Percentiles rank a stretch among this genome's conserved stretches.
phyloP scores from a whole-genome alignment of 495 filamentous ascomycete genomes.

The Xylaria curta region DNA sequence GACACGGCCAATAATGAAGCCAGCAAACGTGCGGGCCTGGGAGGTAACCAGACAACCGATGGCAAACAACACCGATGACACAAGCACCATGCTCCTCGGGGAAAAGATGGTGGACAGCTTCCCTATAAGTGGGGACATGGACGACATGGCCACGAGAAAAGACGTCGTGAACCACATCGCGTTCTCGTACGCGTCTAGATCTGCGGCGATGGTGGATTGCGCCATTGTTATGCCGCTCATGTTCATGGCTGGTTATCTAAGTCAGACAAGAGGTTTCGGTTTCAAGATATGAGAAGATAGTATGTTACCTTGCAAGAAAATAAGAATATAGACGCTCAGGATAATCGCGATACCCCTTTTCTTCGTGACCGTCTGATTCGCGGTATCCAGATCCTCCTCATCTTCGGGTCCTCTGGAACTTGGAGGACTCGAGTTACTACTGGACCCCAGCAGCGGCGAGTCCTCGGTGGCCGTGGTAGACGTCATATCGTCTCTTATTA shows the following conservation, averaged over 20 bases:
- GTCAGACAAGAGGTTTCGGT: neutral
- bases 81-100: constrained; percentile 64
- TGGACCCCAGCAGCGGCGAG: constrained; percentile 47
- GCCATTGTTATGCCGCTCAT: constrained; percentile 78
- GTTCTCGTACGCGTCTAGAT: constrained; percentile 72
- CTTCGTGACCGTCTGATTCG: constrained; percentile 39
- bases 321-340: constrained; percentile 51
- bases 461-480: constrained; percentile 35
- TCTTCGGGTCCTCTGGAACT: neutral
- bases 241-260: constrained; percentile 61
- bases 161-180: constrained; percentile 79
- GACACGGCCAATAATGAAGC: constrained; percentile 71
- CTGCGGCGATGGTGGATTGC: constrained; percentile 72
- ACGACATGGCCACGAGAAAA: constrained; percentile 74
- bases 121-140: constrained; percentile 68
- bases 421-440: neutral
- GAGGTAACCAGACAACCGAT: constrained; percentile 68
- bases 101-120: constrained; percentile 72
- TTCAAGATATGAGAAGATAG: neutral
- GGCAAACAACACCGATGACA: constrained; percentile 61
- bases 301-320: constrained; percentile 50
- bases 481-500: neutral
- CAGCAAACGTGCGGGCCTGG: constrained; percentile 57
- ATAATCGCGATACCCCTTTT: constrained; percentile 41
- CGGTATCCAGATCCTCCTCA: constrained; percentile 32